Evolutionary conservation across 768 basidiomycete species (phyloP), one percentile per base, ranked within the genome.

Genomic region (Epithele typhae): DNA sequence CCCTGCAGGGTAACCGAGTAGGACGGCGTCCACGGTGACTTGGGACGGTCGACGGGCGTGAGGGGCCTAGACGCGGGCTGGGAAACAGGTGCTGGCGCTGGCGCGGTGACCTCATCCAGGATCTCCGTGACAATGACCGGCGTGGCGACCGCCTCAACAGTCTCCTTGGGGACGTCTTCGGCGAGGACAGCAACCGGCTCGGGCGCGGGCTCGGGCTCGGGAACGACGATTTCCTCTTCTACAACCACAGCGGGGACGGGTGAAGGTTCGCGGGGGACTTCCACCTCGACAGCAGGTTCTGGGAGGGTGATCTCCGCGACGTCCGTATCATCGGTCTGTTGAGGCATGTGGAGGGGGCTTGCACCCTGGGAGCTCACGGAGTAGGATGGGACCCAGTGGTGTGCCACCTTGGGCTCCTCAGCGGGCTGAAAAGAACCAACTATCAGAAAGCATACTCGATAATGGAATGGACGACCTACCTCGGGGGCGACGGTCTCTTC

Each of bases 21-120:
- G 3, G 67, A 65, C 1, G 66, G 63, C 33, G 63, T 65, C 62
- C 61, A 65, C 8, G 64, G 62, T n/a, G 61, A 64, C 32, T 51
- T 49, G 14, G 55, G 55, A 40, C 52, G 48, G 17, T 51, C 53
- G 14, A 35, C 38, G 2, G 23, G 46, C n/a, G 45, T 34, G 42
- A 9, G 2, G 27, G 14, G 27, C 27, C 27, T 30, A 30, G 27
- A 30, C 8, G 27, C n/a, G n/a, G 27, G 14, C 8, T 30, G 27
- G 14, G 8, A 30, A 7, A 30, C 27, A n/a, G n/a, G n/a, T n/a
- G n/a, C n/a, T n/a, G n/a, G n/a, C n/a, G n/a, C n/a, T 30, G 27
- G 30, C 18, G 18, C 19, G 11, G 17, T 43, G 17, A 38, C 41
- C 2, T 45, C 51, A 3, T 25, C 38, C 5, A 15, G 37, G 1